phyloP scores from a whole-genome alignment of 805 yeast genomes.

The Pichia exigua region DNA sequence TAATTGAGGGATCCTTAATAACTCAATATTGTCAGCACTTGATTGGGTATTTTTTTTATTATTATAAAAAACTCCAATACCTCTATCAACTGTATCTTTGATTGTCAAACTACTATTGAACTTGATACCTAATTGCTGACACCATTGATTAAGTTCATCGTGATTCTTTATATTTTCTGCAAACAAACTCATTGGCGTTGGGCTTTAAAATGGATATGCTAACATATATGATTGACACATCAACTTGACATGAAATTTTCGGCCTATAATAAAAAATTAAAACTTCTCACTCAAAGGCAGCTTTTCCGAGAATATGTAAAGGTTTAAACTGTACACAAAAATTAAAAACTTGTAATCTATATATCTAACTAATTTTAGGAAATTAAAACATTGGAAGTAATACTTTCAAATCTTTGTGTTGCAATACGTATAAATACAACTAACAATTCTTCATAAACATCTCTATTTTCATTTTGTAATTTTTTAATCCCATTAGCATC shows the following conservation, averaged over 20 bases:
- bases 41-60: not conserved
- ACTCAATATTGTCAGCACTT: slow-evolving; percentile 19
- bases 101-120: slow-evolving; percentile 11
- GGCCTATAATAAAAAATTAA: too few relatives aligned
- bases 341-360: not conserved
- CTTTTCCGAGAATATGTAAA: too few relatives aligned
- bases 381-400: slow-evolving; percentile 69
- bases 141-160: slow-evolving; percentile 11
- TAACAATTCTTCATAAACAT: slow-evolving; percentile 56
- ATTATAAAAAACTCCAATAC: slow-evolving; percentile 31
- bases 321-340: not conserved
- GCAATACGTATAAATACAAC: slow-evolving; percentile 53
- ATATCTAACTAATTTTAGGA: slow-evolving; percentile 9
- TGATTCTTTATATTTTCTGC: not conserved
- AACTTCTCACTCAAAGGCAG: too few relatives aligned
- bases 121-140: slow-evolving; percentile 4
- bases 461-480: slow-evolving; percentile 42
- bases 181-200: not conserved
- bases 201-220: too few relatives aligned
- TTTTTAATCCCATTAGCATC: slow-evolving; percentile 37
- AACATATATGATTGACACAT: too few relatives aligned
- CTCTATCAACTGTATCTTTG: slow-evolving; percentile 14
- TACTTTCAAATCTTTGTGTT: slow-evolving; percentile 64
- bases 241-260: too few relatives aligned
- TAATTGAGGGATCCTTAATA: slow-evolving; percentile 33